Percentiles rank a stretch among this genome's conserved stretches.
Conservation (phyloP, 2,329 filamentous ascomycete species). For the Pyricularia sp. region DNA sequence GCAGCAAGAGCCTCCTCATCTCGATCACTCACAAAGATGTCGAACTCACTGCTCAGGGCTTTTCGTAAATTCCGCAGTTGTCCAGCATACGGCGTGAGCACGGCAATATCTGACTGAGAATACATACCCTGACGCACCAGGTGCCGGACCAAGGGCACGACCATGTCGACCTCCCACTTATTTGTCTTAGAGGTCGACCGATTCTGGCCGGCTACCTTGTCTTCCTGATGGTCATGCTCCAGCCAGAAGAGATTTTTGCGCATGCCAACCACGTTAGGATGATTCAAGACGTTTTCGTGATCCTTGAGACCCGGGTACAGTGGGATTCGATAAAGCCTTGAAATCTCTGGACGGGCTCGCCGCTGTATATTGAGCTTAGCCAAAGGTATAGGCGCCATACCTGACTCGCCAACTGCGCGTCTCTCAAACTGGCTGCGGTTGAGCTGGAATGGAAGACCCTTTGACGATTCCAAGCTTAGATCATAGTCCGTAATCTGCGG, state of each 20-base stretch:
- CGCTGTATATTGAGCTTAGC: conserved; percentile 42
- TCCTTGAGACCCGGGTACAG: conserved; percentile 46
- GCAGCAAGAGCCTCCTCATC: conserved; percentile 41
- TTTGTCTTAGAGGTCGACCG: conserved; percentile 38
- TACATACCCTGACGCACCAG: conserved; percentile 53
- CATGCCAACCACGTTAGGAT: conserved; percentile 41
- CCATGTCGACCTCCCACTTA: conserved; percentile 50
- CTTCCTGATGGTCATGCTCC: conserved; percentile 39
- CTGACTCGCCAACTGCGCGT: conserved; percentile 18
- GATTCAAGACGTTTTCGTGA: conserved; percentile 19
- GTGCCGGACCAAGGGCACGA: conserved; percentile 47
- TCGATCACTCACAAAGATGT: conserved; percentile 50
- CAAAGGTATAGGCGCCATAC: conserved; percentile 14
- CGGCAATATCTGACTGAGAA: conserved; percentile 46
- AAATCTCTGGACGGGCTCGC: conserved; percentile 52
- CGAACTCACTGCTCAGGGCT: conserved; percentile 33
- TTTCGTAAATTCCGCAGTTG: conserved; percentile 39
- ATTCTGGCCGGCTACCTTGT: conserved; percentile 17
- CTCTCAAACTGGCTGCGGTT: conserved; percentile 51
- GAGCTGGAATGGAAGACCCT: conserved; percentile 36
- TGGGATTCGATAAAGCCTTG: conserved; percentile 40
- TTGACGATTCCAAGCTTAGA: conserved; percentile 35
- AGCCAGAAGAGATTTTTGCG: conserved; percentile 45
- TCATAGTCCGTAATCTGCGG: conserved; percentile 43
- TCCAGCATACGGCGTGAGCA: conserved; percentile 53